A percentile compares a stretch with the other conserved stretches of the same genome.
These are phyloP conservation scores for Silene coronaria DNA, from an alignment of 179 eudicot species.

Conservation along the genomic window DNA sequence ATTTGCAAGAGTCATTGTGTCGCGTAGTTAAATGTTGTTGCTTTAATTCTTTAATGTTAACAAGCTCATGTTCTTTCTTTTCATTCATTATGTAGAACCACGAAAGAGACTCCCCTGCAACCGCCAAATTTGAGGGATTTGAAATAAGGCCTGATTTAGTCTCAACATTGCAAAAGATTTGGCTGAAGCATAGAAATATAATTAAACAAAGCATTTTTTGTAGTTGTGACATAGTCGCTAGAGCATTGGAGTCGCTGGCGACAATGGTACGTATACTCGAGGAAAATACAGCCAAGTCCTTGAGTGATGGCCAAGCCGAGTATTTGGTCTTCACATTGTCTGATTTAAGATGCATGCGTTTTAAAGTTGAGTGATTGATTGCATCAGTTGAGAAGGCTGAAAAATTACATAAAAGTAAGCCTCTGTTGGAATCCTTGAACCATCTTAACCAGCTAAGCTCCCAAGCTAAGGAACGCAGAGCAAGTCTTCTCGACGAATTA, in stretches of 20 bases:
- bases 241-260: constrained; percentile 16
- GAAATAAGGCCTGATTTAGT: constrained; percentile 8
- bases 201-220: constrained; percentile 3
- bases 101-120: not conserved
- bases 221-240: constrained; percentile 11
- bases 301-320: constrained; percentile 5
- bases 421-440: constrained; percentile 7
- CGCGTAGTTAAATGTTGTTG: no score
- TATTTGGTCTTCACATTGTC: constrained; percentile 7
- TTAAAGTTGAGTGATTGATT: constrained; percentile 13
- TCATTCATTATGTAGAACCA: not conserved
- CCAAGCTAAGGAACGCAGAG: constrained; percentile 1
- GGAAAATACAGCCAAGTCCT: not conserved
- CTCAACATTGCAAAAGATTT: constrained; percentile 13
- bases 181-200: constrained; percentile 20
- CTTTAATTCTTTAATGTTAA: no score
- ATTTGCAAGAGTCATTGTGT: no score
- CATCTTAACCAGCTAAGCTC: constrained; percentile 1
- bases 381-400: constrained; percentile 13
- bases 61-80: no score
- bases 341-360: constrained; percentile 6
- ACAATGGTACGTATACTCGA: constrained; percentile 11
- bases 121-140: constrained; percentile 17
- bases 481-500: not conserved
- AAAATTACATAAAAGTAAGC: constrained; percentile 11